Evolutionary conservation across 2,329 filamentous ascomycete genomes (phyloP), one percentile per base, ranked within the genome.

Genomic region (Arthroderma sp.): DNA sequence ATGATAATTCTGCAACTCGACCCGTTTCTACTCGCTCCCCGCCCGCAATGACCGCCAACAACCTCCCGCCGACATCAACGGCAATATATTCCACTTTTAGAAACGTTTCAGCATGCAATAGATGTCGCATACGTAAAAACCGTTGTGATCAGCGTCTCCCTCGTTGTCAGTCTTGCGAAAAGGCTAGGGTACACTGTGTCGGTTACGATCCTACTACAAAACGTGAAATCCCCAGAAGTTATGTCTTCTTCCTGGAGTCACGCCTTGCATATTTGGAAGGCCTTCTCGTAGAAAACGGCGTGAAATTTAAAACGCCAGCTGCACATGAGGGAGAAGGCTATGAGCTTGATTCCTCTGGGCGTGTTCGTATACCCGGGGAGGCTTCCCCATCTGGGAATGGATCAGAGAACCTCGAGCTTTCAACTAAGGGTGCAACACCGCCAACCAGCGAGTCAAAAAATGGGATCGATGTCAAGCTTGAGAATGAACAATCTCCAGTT

Each of bases 171-270:
- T 86, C 85, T 54, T 96, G 89, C 66, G 86, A 88, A 62, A 95
- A 95, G 68, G 88, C 85, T n/a, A 76, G 77, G 47, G 85, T 93
- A 38, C 82, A 84, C 53, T 96, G 91, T 62, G 86, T 95, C 42
- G 89, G 89, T 50, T 95, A 94, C 64, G 89, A 96, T 61, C 88
- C 89, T 31, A 94, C 95, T 58, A 94, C 86, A 27, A 95, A 95
- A 72, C 81, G 85, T 59, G 87, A 95, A 66, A 94, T 96, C 47
- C 89, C 89, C 41, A 77, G 88, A 65, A 81, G 77, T 63, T 96
- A 96, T 69, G 86, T 96, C 40, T 94, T 84, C 66, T 96, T 94
- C 61, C 80, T 96, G 48, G 89, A 96, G 64, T 85, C 83, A 29
- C 75, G 89, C 48, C 78, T 95, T 44, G 75, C 80, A 50, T 85